Evolutionary conservation across 805 yeast species (phyloP), one percentile per base, ranked within the genome.

Genomic region (Saccharomyces mikatae): DNA sequence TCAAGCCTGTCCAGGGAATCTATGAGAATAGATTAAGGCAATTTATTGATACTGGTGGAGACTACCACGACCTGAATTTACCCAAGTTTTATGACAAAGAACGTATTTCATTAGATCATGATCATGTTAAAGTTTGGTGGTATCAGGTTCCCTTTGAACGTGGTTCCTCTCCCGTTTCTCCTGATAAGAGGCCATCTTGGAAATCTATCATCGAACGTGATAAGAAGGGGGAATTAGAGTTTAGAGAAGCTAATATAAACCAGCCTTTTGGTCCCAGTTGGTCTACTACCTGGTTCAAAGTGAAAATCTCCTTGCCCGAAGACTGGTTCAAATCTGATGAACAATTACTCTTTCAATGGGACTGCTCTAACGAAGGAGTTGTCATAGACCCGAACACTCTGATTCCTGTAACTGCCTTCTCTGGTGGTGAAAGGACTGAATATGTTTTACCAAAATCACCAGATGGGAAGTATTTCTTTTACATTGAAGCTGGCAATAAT

Each of bases 241-340:
- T 58, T 76, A 72, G 76, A 60, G 72, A 75, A 26, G 85, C 88
- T n/a, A 68, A 71, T 13, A 83, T 82, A 59, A 95, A 94, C 24
- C 84, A 87, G 60, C 72, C 76, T 8, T 89, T 87, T 68, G 97
- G 98, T 0, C 99, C 99, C 2, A 86, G 95, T 13, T 92, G 99
- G 99, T 85, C 92, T 55, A 87, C 98, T 1, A 95, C 89, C 59
- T 92, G 99, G 99, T 89, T 94, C 71, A 80, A 82, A 60, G 72
- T 92, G 22, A 71, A 76, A 13, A 71, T 88, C 55, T 73, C 74
- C n/a, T 74, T 92, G 4, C 96, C 96, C 0, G 60, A 74, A 14
- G 67, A 75, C 2, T 73, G 79, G 76, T 60, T 72, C 9, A 66
- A 74, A 24, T 75, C 76, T 14, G 62, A 65, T 11, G 82, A 80